Evolutionary conservation across 176 grass and related monocot species (phyloP).

Genomic region (sorghum (Sorghum bicolor)): Sorghum_bicolor_NCBIv3 NC_012870.2:25023001-25023500

Average conservation of each 20-base stretch:
- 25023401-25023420: constrained; percentile 92
- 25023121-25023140: constrained; percentile 12
- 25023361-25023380: constrained; percentile 86
- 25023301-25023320: constrained; percentile 69
- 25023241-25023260: constrained; percentile 37
- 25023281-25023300: constrained; percentile 79
- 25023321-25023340: not conserved
- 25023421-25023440: constrained; percentile 61
- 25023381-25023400: constrained; percentile 75
- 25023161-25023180: not conserved
- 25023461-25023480: constrained; percentile 72
- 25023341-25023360: not conserved
- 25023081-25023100: not conserved
- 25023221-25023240: constrained; percentile 26
- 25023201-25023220: not conserved
- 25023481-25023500: constrained; percentile 72
- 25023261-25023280: constrained; percentile 55
- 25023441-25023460: constrained; percentile 74
- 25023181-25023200: not conserved
- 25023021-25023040: constrained; percentile 40
- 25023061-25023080: not conserved
- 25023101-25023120: not conserved
- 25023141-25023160: not conserved
- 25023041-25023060: not conserved
- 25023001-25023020: constrained; percentile 84